Evolutionary conservation across 352 stramenopile species (phyloP), one percentile per base, ranked within the genome.

Genomic region (Bremia lactucae): DNA sequence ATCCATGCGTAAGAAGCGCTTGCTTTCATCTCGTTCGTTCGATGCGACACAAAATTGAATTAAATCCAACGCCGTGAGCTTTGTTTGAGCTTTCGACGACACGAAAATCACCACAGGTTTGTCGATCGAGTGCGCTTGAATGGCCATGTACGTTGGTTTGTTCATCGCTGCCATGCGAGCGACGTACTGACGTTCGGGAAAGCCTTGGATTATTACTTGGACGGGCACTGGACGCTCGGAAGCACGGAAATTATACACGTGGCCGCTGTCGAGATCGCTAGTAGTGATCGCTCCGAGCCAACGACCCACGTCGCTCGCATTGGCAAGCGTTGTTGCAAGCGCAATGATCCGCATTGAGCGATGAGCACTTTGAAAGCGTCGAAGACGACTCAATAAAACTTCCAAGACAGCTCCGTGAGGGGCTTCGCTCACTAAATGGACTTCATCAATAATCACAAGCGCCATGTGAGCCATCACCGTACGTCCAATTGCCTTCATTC

Each of bases 151-250:
- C 4, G 90, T 97, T 4, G 96, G 96, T 39, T 99, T 99, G 68
- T 99, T 99, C 96, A 99, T 99, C 6, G 93, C 98, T 3, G 93
- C 90, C 96, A 99, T 99, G 11, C 95, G 72, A 14, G 94, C 85
- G 42, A 96, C 96, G 39, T 98, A 98, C 42, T 98, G 94, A 24
- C 95, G 90, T 22, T 96, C 95, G 0, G 94, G 83, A 45, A 96
- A 98, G 7, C 93, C 93, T 59, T 98, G 91, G 33, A 99, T 90
- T 48, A 98, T 94, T 16, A 98, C 85, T 28, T 96, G 76, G 64
- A 98, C 97, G 4, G 95, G 92, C 25, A 98, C 88, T 0, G 96
- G 96, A n/a, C 96, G 82, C 29, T 98, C 94, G 13, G 83, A 94
- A 16, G 90, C 71, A 14, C 81, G 76, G 49, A 98, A 98, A 54